Evolutionary conservation across 225 moss, liverwort and hornwort species (phyloP), one percentile per base, ranked within the genome.

Genomic region (Marchantia polymorpha): DNA sequence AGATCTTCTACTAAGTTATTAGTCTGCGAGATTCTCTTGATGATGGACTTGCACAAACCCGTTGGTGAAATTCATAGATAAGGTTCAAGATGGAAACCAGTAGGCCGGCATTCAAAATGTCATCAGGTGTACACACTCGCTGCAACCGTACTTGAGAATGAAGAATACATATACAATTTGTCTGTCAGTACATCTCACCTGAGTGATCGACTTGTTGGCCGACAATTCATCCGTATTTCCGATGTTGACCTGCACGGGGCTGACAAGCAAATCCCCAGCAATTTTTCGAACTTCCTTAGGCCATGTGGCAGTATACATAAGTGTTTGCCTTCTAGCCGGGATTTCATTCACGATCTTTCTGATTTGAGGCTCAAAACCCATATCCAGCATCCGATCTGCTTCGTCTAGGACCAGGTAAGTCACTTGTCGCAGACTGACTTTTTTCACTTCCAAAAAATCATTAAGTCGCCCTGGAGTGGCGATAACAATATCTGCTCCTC

Each of bases 251-350:
- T 94, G 96, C 39, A 96, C 96, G 19, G 96, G 96, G 23, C 89
- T 94, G 3, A 92, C 76, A 0, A 96, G 91, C 77, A 96, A 66
- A 83, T 96, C 96, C n/a, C 92, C 91, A 13, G 96, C 96, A 81
- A 96, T 96, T 83, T 96, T 96, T 10, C 96, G 92, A 0, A 96
- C 96, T 86, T 96, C 96, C 78, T 94, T 96, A 7, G 96, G 96
- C 96, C 96, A 96, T 0, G 96, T 96, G 1, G 96, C 96, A 71
- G 96, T 96, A 67, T 96, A 96, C 96, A 96, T 96, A 7, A 96
- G 90, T 19, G 96, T 96, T 71, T 96, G 96, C 29, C 96, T 86
- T 86, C 92, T 83, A 30, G 89, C 78, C 7, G 94, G 96, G 69
- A 96, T 96, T 69, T 96, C 96, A 19, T 96, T 96, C 52, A 96